phyloP scores from a whole-genome alignment of 495 filamentous ascomycete species.

The Lasiosphaeriaceae sp. region DNA sequence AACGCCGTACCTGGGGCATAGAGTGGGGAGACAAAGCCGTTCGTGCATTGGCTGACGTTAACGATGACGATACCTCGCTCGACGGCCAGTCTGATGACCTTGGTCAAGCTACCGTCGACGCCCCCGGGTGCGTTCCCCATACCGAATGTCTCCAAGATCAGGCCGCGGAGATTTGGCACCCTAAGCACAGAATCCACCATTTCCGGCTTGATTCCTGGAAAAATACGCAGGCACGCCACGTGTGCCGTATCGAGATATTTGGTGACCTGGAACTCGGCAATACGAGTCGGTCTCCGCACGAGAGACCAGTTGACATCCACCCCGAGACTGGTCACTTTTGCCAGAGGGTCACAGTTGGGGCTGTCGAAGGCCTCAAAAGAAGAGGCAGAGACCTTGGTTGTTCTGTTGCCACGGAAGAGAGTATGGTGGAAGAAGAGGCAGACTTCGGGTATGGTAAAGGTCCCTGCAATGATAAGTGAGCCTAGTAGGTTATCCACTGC shows the following conservation, averaged over 20 bases:
- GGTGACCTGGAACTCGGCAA: conserved; percentile 73
- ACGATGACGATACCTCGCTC: conserved; percentile 81
- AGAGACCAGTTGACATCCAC: conserved; percentile 82
- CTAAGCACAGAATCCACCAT: conserved; percentile 88
- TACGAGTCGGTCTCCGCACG: conserved; percentile 67
- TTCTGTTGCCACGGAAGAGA: conserved; percentile 86
- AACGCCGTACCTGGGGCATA: conserved; percentile 89
- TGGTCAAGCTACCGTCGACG: conserved; percentile 76
- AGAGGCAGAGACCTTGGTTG: conserved; percentile 83
- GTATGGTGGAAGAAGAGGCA: conserved; percentile 93
- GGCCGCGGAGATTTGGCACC: conserved; percentile 71
- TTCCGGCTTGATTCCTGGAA: conserved; percentile 90
- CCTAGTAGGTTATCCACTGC: conserved; percentile 94
- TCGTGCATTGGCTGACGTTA: conserved; percentile 89
- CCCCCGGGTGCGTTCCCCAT: conserved; percentile 89
- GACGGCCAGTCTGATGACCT: conserved; percentile 73
- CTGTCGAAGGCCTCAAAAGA: conserved; percentile 84
- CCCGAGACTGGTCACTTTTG: conserved; percentile 71
- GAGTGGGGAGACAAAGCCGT: conserved; percentile 81
- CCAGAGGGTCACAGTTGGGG: conserved; percentile 78
- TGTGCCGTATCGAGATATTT: conserved; percentile 78
- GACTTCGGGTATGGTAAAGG: conserved; percentile 95
- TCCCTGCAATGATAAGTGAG: conserved; percentile 88
- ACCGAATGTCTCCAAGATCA: conserved; percentile 93
- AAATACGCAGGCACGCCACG: conserved; percentile 90